Base-by-base conservation (phyloP, 768 basidiomycete species). In the Psilocybe cyanescens region DNA sequence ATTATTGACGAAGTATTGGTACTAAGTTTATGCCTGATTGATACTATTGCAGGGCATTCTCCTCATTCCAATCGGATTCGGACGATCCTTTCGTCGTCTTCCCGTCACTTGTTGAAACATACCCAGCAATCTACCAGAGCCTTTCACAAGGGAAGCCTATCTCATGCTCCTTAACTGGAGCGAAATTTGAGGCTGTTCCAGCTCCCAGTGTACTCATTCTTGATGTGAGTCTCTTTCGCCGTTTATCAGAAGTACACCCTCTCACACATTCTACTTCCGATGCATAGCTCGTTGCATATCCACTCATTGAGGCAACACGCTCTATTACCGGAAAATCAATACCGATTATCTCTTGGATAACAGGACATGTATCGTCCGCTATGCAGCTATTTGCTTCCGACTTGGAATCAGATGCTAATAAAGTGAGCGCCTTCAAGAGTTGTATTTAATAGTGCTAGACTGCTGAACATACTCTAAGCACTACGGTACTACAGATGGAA, bases 121-220 rank as follows among this genome's bases (percentile, higher is more conserved):
- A 60, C 17, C 41, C 53, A n/a, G 45, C 54, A 3, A 19, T 53
- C 12, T 60, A 60, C 35, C 45, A 55, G 24, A n/a, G 30, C 14
- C 41, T 62, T 12, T 28, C 24, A 3, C 39, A 47, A 8, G 49
- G 28, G 28, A 55, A 54, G 30, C 9, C 50, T 3, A 14, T 58
- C 12, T 54, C 57, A 14, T 62, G 61, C 16, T 44, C 57, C 29
- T 19, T 39, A 16, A 58, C 37, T 14, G 61, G 61, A 17, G 52
- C 50, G 28, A 47, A 55, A 4, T 62, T 62, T 24, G 57, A 54
- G 8, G 39, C 61, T 19, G 44, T 62, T 7, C 30, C 45, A 12
- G 51, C 61, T 8, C 61, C 61, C 17, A 46, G 33, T 30, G 16
- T 54, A 14, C 30, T 49, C 5, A 31, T 62, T 33, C 44, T 62